phyloP scores from a whole-genome alignment of 1,139 yeast genomes.

The Eremothecium cymbalariae region DNA sequence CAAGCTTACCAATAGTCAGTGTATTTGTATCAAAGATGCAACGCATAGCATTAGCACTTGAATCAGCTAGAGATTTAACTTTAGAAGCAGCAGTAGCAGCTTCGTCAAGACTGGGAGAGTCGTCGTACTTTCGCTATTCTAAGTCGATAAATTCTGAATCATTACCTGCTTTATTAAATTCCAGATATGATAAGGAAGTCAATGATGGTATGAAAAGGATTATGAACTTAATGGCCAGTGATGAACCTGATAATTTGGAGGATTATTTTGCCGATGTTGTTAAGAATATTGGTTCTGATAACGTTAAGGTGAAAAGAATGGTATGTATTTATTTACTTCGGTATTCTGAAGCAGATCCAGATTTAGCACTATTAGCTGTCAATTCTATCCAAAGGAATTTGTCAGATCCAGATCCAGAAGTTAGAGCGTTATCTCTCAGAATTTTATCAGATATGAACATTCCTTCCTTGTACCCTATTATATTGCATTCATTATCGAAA shows the following conservation, averaged over 20 bases:
- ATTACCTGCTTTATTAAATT: conserved; percentile 55
- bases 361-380: conserved; percentile 76
- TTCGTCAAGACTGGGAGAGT: conserved; percentile 53
- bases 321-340: conserved; percentile 70
- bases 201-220: conserved; percentile 71
- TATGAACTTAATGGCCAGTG: conserved; percentile 53
- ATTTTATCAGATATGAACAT: conserved; percentile 76
- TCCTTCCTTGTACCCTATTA: conserved; percentile 71
- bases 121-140: conserved; percentile 34
- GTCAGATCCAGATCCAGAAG: conserved; percentile 57
- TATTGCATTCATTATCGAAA: conserved; percentile 63
- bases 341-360: conserved; percentile 81
- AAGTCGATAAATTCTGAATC: conserved; percentile 52
- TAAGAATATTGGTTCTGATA: conserved; percentile 72
- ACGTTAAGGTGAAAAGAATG: conserved; percentile 60
- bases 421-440: conserved; percentile 66
- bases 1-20: no score
- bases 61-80: conserved; percentile 73
- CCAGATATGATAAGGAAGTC: conserved; percentile 64
- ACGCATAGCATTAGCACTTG: conserved; percentile 53
- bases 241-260: conserved; percentile 37
- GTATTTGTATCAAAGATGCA: no score
- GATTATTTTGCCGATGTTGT: conserved; percentile 72
- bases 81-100: conserved; percentile 79
- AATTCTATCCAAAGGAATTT: conserved; percentile 85